A percentile compares a stretch with the other conserved stretches of the same genome.
Conservation (phyloP, 2,329 filamentous ascomycete genomes). For the Coccinonectria pachysandricola region DNA sequence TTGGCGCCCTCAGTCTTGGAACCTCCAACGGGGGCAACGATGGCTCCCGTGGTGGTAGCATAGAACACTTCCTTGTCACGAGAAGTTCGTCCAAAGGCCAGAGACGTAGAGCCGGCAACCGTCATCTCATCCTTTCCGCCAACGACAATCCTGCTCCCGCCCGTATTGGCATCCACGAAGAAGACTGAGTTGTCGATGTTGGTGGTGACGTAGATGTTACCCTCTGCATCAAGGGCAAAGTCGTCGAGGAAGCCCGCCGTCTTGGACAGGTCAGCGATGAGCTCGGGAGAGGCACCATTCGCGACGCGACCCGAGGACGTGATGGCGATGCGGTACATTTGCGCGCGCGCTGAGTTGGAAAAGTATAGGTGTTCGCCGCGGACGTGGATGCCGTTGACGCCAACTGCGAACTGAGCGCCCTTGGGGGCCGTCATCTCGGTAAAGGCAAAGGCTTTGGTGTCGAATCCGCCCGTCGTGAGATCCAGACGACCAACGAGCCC, state of each 20-base stretch:
- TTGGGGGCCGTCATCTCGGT: conserved; percentile 5
- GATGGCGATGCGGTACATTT: conserved; percentile 10
- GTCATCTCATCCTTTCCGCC: conserved; percentile 8
- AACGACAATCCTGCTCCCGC: conserved; percentile 7
- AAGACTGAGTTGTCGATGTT: conserved; percentile 15
- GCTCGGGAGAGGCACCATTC: conserved; percentile 9
- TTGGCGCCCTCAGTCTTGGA: too few relatives aligned
- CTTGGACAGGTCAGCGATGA: conserved; percentile 9
- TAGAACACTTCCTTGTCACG: conserved; percentile 7
- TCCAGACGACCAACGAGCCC: conserved; percentile 7
- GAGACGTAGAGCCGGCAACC: conserved; percentile 12
- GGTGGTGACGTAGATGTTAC: conserved; percentile 12
- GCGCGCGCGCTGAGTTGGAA: conserved; percentile 6
- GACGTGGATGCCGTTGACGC: conserved; percentile 12
- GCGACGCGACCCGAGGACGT: conserved; percentile 5
- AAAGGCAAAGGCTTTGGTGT: conserved; percentile 6
- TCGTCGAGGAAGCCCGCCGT: conserved; percentile 11
- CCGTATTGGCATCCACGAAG: conserved; percentile 6
- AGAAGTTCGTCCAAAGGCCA: conserved; percentile 9
- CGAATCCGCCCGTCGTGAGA: conserved; percentile 4
- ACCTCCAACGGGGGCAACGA: conserved; percentile 9
- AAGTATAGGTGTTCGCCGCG: conserved; percentile 8
- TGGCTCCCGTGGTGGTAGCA: conserved; percentile 8
- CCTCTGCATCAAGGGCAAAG: conserved; percentile 9
- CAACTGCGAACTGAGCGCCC: conserved; percentile 4